A percentile compares a stretch with the other conserved stretches of the same genome.
phyloP scores from a whole-genome alignment of 1,284 basidiomycete species.

The Ustilago xerochloae region DNA sequence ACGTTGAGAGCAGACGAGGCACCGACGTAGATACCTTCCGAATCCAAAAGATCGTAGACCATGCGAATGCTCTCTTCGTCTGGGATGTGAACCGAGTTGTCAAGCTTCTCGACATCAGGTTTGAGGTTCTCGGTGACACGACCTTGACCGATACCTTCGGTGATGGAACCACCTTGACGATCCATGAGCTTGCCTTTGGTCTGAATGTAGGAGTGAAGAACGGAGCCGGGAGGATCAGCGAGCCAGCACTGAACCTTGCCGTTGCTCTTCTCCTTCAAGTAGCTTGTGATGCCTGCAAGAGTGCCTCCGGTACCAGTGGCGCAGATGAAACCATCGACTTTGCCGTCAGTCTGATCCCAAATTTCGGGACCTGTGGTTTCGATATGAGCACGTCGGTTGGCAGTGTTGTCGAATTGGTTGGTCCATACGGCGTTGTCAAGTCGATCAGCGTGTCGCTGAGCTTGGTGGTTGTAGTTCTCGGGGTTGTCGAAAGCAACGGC shows the following conservation, averaged over 20 bases:
- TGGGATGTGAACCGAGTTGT: slow-evolving; percentile 85
- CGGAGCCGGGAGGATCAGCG: slow-evolving; percentile 95
- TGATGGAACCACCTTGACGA: slow-evolving; percentile 87
- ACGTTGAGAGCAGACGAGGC: slow-evolving; percentile 95
- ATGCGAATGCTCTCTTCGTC: slow-evolving; percentile 91
- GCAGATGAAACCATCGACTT: slow-evolving; percentile 89
- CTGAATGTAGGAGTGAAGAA: slow-evolving; percentile 85
- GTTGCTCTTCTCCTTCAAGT: slow-evolving; percentile 82
- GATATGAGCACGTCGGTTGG: slow-evolving; percentile 88
- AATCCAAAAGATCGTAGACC: slow-evolving; percentile 91
- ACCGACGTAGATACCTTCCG: slow-evolving; percentile 95
- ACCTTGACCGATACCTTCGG: slow-evolving; percentile 98
- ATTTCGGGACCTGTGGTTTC: slow-evolving; percentile 94
- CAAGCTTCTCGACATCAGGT: slow-evolving; percentile 80
- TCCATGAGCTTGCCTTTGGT: slow-evolving; percentile 80
- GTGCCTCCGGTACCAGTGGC: slow-evolving; percentile 96
- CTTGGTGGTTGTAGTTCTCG: slow-evolving; percentile 98
- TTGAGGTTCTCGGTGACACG: slow-evolving; percentile 93
- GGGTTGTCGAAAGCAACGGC: slow-evolving; percentile 97
- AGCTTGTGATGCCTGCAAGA: slow-evolving; percentile 86
- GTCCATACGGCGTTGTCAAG: slow-evolving; percentile 96
- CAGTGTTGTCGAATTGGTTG: slow-evolving; percentile 97
- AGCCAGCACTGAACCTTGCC: slow-evolving; percentile 90
- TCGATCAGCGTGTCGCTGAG: slow-evolving; percentile 83
- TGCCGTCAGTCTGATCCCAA: slow-evolving; percentile 86